phyloP scores from a whole-genome alignment of 257 asterid genomes.

The Petunia axillaris region DNA sequence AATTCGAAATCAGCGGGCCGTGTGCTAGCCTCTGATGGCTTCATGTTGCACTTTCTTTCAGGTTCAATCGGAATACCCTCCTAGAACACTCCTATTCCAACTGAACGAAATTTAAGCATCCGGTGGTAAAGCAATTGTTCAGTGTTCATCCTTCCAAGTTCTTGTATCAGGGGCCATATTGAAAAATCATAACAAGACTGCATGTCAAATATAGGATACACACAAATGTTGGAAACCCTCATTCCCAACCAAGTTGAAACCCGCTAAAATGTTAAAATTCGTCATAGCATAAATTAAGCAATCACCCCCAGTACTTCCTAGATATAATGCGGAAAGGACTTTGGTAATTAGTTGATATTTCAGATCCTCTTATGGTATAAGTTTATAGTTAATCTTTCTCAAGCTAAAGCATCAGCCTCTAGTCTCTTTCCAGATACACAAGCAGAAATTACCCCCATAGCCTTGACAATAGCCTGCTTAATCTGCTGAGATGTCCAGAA shows the following conservation, averaged over 20 bases:
- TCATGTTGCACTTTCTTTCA: slow-evolving; percentile 60
- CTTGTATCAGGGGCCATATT: slow-evolving; percentile 44
- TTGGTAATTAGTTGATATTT: slow-evolving; percentile 1
- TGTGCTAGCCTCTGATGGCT: slow-evolving; percentile 41
- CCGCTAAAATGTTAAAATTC: not conserved
- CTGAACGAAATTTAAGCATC: slow-evolving; percentile 63
- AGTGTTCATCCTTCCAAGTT: slow-evolving; percentile 70
- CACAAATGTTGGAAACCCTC: not conserved
- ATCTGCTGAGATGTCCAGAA: slow-evolving; percentile 94
- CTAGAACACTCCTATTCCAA: slow-evolving; percentile 54
- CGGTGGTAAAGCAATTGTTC: slow-evolving; percentile 69
- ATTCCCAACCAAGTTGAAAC: not conserved
- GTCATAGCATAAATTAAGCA: not conserved
- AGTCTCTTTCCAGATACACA: slow-evolving; percentile 21
- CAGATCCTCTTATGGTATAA: not conserved
- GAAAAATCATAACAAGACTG: not conserved
- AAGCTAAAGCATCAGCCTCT: not conserved
- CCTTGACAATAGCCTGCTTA: slow-evolving; percentile 69
- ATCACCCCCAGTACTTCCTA: not conserved
- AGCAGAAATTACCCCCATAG: slow-evolving; percentile 64
- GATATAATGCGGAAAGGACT: not conserved
- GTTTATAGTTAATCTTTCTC: not conserved
- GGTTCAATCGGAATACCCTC: slow-evolving; percentile 76
- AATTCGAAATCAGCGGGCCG: slow-evolving; percentile 52
- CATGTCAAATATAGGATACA: not conserved